These are phyloP conservation scores for Monosporozyma unispora DNA, from an alignment of 805 yeast species.

Conservation along the genomic window DNA sequence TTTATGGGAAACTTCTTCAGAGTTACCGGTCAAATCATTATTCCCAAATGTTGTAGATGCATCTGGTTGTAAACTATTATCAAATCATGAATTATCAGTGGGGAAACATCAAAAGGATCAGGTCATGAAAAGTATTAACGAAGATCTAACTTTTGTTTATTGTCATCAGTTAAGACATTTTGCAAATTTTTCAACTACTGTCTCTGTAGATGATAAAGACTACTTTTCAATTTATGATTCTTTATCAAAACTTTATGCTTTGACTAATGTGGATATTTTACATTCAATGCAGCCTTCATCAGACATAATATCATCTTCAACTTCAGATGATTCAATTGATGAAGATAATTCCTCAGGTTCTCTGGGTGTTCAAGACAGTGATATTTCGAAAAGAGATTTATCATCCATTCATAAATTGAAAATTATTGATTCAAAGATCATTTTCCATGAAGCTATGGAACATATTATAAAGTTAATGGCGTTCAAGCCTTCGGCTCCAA, in stretches of 20 bases:
- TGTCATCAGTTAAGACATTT: conserved; percentile 26
- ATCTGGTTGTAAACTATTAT: conserved; percentile 39
- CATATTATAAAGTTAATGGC: conserved; percentile 36
- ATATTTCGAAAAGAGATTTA: not conserved
- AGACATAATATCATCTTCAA: not conserved
- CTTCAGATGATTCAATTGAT: not conserved
- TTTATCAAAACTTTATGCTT: conserved; percentile 3
- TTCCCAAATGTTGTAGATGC: conserved; percentile 39
- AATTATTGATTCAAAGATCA: conserved; percentile 4
- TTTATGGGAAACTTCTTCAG: conserved; percentile 29
- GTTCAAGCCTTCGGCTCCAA: conserved; percentile 38
- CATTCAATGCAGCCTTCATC: not conserved
- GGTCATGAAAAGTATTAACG: conserved; percentile 32
- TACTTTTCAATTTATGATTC: conserved; percentile 5
- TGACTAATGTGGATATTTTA: conserved; percentile 8
- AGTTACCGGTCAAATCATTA: conserved; percentile 34
- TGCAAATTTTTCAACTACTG: conserved; percentile 19
- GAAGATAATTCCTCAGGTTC: not conserved
- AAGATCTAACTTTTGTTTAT: conserved; percentile 24
- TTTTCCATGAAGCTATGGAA: conserved; percentile 32
- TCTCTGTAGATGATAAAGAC: conserved; percentile 1
- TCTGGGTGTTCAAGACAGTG: not conserved
- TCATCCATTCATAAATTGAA: not conserved
- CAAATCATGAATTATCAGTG: conserved; percentile 21
- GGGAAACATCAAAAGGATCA: conserved; percentile 30